Base-by-base conservation (phyloP, 148 eudicot species). In the Beta vulgaris region DNA sequence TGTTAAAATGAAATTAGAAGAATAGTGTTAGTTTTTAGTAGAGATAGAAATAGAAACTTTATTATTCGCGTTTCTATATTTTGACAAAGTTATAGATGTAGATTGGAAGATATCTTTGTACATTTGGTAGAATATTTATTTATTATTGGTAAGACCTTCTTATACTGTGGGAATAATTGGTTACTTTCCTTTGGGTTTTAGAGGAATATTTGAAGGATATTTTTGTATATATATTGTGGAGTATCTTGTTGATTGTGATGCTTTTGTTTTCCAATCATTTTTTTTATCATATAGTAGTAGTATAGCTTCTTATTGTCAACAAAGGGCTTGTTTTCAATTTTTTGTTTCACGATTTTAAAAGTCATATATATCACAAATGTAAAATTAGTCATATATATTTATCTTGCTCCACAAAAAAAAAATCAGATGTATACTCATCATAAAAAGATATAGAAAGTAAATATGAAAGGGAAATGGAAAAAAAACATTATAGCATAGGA, bases 21-120 rank as follows among this genome's bases (percentile, higher is more conserved):
- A 21, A n/a, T 15, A 21, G 16, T 65, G 7, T 72, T 19, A 23
- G n/a, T 11, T 73, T 59, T 40, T 43, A 21, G 10, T 8, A 9
- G 6, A 18, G 16, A 9, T 11, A 18, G 16, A 49, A 23, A 5
- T 29, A 54, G 54, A 35, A 75, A 54, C 2, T 40, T 43, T 40
- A 59, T 53, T 66, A 75, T 75, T 75, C 78, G 32, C 6, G 3
- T 65, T 67, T 40, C 78, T 75, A 67, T 18, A 54, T 67, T 39
- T 75, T 75, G 78, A 75, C 72, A 75, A 75, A 39, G 78, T 75
- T 15, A 67, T 37, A 49, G 53, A 40, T 15, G 55, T 37, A 49
- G 53, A 40, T 67, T 42, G 70, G 19, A 21, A 64, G 28, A 61
- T 40, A 29, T 74, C 39, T 46, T 32, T 28, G n/a, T 71, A 71